A percentile compares a stretch with the other conserved stretches of the same genome.
Evolutionary conservation across 345 rosid species (phyloP).

Genomic region (Ailanthus altissimus): DNA sequence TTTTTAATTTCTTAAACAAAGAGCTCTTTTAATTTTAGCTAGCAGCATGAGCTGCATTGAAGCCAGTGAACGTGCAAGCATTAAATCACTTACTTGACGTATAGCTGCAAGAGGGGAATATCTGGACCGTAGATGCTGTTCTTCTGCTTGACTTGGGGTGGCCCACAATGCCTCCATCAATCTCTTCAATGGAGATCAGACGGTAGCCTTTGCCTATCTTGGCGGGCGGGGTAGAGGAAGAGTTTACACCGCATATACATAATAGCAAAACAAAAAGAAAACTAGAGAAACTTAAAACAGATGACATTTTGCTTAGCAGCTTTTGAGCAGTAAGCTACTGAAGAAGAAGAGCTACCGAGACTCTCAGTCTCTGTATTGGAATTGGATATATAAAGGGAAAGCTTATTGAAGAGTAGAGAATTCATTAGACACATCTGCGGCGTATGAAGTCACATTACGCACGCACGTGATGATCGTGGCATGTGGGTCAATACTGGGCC

Average conservation of each 20-base stretch:
- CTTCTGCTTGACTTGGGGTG: slow-evolving; percentile 72
- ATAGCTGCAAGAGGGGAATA: slow-evolving; percentile 71
- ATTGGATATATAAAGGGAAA: background rate
- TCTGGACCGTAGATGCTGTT: slow-evolving; percentile 84
- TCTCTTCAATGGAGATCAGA: slow-evolving; percentile 71
- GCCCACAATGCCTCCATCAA: slow-evolving; percentile 75
- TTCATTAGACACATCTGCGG: slow-evolving; percentile 14
- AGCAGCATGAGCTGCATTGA: background rate
- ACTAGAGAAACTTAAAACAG: background rate
- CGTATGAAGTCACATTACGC: background rate
- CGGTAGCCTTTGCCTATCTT: slow-evolving; percentile 91
- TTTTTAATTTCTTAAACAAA: too few relatives aligned
- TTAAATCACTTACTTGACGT: slow-evolving; percentile 60
- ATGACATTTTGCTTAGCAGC: background rate
- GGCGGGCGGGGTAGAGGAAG: slow-evolving; percentile 30
- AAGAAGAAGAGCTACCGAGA: background rate
- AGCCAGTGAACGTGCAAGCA: too few relatives aligned
- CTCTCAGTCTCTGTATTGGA: background rate
- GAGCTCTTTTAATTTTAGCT: background rate
- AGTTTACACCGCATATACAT: slow-evolving; percentile 35
- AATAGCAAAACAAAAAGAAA: slow-evolving; percentile 35
- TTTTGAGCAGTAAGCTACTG: background rate
- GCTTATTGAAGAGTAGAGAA: background rate
- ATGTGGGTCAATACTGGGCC: background rate
- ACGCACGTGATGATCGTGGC: slow-evolving; percentile 19